A percentile compares a stretch with the other conserved stretches of the same genome.
Evolutionary conservation across 768 basidiomycete genomes (phyloP).

Genomic region (Exidia glandulosa): DNA sequence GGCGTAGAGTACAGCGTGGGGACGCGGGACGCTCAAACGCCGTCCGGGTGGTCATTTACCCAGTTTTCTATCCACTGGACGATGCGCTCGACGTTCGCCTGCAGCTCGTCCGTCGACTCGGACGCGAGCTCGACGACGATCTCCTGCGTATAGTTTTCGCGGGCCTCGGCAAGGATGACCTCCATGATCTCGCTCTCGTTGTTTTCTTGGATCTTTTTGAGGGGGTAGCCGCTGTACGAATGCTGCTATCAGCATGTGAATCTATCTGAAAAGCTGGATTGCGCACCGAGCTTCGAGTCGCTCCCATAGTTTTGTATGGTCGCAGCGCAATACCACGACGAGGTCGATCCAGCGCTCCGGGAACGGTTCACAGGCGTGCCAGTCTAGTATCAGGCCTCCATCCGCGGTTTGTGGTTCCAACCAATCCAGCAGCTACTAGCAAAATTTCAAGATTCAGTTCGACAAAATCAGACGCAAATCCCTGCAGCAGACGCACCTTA

Average conservation of each 20-base stretch:
- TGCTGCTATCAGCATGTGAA: neutral
- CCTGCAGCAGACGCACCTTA: constrained; percentile 44
- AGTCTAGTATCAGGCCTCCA: constrained; percentile 83
- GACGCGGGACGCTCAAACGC: no score
- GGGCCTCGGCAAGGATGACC: constrained; percentile 80
- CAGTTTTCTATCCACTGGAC: constrained; percentile 81
- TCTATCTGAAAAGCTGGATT: neutral
- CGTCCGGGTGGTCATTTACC: constrained; percentile 24
- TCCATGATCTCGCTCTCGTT: constrained; percentile 98
- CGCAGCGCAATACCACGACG: constrained; percentile 82
- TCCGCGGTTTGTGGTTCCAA: constrained; percentile 57
- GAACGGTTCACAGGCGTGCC: constrained; percentile 89
- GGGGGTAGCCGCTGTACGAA: constrained; percentile 56
- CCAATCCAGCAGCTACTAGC: constrained; percentile 68
- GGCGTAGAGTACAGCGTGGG: no score
- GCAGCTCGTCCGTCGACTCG: constrained; percentile 66
- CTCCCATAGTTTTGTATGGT: constrained; percentile 82
- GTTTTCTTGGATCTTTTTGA: constrained; percentile 96
- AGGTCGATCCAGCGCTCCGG: constrained; percentile 96
- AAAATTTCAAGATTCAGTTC: constrained; percentile 1
- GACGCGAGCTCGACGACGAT: constrained; percentile 80
- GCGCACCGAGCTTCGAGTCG: constrained; percentile 79
- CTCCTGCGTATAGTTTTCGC: constrained; percentile 69
- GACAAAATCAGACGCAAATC: neutral
- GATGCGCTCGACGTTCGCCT: constrained; percentile 78